phyloP scores from a whole-genome alignment of 768 basidiomycete species.

The Tylopilus sp. region DNA sequence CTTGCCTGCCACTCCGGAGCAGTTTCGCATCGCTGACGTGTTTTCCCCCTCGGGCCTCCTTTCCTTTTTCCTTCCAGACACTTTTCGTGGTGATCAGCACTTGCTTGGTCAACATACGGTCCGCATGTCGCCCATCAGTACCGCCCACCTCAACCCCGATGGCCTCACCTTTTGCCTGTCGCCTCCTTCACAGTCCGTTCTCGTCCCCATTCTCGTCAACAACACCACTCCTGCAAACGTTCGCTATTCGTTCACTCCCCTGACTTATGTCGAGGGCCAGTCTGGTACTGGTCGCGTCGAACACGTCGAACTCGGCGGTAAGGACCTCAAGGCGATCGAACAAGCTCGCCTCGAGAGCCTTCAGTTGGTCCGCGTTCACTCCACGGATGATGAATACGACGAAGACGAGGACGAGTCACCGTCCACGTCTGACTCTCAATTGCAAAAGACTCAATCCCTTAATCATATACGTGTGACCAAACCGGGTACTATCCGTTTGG shows the following conservation, averaged over 20 bases:
- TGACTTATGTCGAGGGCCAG: constrained; percentile 45
- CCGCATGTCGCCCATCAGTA: constrained; percentile 90
- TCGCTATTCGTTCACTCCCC: constrained; percentile 69
- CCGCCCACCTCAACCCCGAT: constrained; percentile 83
- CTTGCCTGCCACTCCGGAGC: constrained; percentile 41
- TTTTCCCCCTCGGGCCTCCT: constrained; percentile 52
- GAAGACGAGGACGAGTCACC: constrained; percentile 43
- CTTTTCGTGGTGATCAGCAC: constrained; percentile 47
- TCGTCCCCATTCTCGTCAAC: constrained; percentile 85
- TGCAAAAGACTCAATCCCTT: constrained; percentile 75
- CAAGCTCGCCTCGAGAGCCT: constrained; percentile 51
- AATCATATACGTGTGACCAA: constrained; percentile 67
- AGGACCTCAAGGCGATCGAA: constrained; percentile 68
- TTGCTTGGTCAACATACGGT: constrained; percentile 87
- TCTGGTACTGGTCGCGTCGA: constrained; percentile 46
- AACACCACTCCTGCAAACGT: constrained; percentile 76
- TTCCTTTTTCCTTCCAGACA: constrained; percentile 34
- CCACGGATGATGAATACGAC: constrained; percentile 66
- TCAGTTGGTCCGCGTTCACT: constrained; percentile 41
- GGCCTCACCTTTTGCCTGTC: constrained; percentile 72
- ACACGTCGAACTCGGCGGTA: constrained; percentile 51
- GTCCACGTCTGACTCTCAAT: constrained; percentile 38
- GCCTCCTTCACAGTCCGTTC: constrained; percentile 46
- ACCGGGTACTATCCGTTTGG: constrained; percentile 74
- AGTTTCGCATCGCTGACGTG: constrained; percentile 47